Evolutionary conservation across 345 rosid species (phyloP).

Genomic region (Draba incana): DNA sequence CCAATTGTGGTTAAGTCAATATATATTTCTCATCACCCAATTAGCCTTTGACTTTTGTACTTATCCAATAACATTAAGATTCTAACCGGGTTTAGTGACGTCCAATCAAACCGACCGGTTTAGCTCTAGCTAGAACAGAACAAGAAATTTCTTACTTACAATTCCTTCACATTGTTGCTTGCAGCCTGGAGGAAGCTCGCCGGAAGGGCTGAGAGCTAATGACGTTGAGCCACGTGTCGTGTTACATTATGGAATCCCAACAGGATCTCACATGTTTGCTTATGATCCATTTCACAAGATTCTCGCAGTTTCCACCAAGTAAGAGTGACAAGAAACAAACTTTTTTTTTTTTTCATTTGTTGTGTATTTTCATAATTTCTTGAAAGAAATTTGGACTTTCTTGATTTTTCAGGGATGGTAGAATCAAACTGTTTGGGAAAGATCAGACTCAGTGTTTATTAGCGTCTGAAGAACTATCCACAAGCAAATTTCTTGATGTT

Average conservation of each 20-base stretch:
- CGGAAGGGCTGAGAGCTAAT: constrained; percentile 61
- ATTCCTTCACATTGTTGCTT: constrained; percentile 8
- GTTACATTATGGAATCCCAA: constrained; percentile 86
- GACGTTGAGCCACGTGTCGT: constrained; percentile 79
- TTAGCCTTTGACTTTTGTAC: constrained; percentile 23
- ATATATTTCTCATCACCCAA: neutral
- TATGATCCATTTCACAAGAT: constrained; percentile 68
- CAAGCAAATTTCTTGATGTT: constrained; percentile 83
- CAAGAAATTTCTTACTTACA: neutral
- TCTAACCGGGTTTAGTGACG: neutral
- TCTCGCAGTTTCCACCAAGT: constrained; percentile 80
- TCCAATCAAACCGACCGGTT: constrained; percentile 22
- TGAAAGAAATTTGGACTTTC: neutral
- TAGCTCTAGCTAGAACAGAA: constrained; percentile 11
- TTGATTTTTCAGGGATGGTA: constrained; percentile 64
- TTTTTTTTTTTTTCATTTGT: neutral
- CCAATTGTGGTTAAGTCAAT: neutral
- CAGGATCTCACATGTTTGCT: constrained; percentile 67
- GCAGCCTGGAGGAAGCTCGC: constrained; percentile 66
- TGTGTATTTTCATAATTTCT: neutral
- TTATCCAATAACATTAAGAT: constrained; percentile 12
- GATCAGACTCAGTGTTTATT: constrained; percentile 71
- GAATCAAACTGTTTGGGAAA: constrained; percentile 78
- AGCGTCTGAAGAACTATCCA: constrained; percentile 58
- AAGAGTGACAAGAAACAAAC: constrained; percentile 4